A percentile compares a stretch with the other conserved stretches of the same genome.
Conservation (phyloP, 2,329 filamentous ascomycete species). For the Macrophomina phaseolina region DNA sequence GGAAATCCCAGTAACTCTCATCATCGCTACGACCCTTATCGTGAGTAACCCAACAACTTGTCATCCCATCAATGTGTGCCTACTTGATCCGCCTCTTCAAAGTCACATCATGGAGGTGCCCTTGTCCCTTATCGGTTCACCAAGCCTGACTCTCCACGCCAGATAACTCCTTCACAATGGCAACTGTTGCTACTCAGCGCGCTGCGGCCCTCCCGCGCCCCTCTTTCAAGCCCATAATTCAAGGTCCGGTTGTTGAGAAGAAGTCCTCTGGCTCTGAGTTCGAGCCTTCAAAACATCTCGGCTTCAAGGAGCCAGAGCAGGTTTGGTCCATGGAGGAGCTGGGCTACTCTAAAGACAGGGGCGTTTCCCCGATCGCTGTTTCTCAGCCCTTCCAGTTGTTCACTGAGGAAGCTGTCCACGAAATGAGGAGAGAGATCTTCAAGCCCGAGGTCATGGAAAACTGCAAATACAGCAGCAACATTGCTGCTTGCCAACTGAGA, state of each 20-base stretch:
- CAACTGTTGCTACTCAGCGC: conserved; percentile 38
- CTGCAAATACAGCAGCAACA: conserved; percentile 64
- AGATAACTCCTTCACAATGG: conserved; percentile 33
- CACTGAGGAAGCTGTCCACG: conserved; percentile 63
- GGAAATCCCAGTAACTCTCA: neutral
- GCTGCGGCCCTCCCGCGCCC: conserved; percentile 37
- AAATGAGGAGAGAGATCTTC: conserved; percentile 68
- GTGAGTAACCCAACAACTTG: neutral
- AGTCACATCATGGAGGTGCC: neutral
- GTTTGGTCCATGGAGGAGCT: conserved; percentile 67
- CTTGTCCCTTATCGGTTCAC: conserved; percentile 6
- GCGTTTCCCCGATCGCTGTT: conserved; percentile 67
- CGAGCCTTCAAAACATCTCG: conserved; percentile 61
- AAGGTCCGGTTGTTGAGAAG: conserved; percentile 31
- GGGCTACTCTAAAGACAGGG: conserved; percentile 59
- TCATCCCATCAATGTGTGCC: neutral
- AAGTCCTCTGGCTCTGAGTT: conserved; percentile 48
- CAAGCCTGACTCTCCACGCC: neutral
- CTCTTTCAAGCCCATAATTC: conserved; percentile 43
- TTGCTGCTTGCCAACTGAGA: conserved; percentile 61
- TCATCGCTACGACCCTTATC: neutral
- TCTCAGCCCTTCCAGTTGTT: conserved; percentile 71
- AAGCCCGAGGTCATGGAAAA: conserved; percentile 62
- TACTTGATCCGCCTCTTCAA: neutral
- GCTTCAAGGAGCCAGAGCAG: conserved; percentile 57